Conservation (phyloP, 2,329 filamentous ascomycete species). For the Biscogniauxia mediterranea region DNA sequence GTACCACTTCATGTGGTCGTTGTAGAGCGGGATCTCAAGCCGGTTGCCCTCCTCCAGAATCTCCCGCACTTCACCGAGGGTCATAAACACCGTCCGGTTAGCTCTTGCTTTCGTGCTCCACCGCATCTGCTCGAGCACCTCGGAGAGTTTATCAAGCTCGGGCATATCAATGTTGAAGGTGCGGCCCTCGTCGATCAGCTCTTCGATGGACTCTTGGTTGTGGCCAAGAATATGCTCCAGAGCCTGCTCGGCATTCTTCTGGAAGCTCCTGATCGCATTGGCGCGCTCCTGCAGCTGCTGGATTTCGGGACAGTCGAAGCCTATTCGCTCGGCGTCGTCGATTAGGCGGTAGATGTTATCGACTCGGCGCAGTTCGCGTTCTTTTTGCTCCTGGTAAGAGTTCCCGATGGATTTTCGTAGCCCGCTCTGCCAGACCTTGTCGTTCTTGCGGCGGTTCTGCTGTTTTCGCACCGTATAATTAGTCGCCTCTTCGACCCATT, state of each 20-base stretch:
- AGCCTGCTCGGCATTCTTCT: conserved; percentile 68
- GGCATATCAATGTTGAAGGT: conserved; percentile 89
- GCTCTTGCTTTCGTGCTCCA: conserved; percentile 80
- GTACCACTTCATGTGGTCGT: conserved; percentile 75
- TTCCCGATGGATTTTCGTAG: conserved; percentile 65
- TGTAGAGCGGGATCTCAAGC: conserved; percentile 74
- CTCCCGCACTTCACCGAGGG: conserved; percentile 73
- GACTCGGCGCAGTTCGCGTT: conserved; percentile 83
- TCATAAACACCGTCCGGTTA: conserved; percentile 63
- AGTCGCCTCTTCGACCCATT: conserved; percentile 96
- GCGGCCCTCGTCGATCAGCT: conserved; percentile 85
- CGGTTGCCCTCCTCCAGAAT: conserved; percentile 76
- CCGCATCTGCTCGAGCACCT: conserved; percentile 77
- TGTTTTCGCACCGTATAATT: conserved; percentile 97
- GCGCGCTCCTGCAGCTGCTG: conserved; percentile 80
- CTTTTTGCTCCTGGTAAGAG: conserved; percentile 67
- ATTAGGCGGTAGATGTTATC: conserved; percentile 86
- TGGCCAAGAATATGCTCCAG: conserved; percentile 64
- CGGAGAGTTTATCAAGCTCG: conserved; percentile 80
- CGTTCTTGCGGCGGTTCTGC: conserved; percentile 93
- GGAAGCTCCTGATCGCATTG: conserved; percentile 81
- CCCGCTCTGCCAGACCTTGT: conserved; percentile 78
- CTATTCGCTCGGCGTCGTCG: conserved; percentile 77
- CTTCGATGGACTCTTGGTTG: conserved; percentile 75
- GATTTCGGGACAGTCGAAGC: conserved; percentile 93